Percentiles rank a stretch among this genome's conserved stretches.
Conservation (phyloP, 2,329 filamentous ascomycete species). For the Talaromyces sp. region DNA sequence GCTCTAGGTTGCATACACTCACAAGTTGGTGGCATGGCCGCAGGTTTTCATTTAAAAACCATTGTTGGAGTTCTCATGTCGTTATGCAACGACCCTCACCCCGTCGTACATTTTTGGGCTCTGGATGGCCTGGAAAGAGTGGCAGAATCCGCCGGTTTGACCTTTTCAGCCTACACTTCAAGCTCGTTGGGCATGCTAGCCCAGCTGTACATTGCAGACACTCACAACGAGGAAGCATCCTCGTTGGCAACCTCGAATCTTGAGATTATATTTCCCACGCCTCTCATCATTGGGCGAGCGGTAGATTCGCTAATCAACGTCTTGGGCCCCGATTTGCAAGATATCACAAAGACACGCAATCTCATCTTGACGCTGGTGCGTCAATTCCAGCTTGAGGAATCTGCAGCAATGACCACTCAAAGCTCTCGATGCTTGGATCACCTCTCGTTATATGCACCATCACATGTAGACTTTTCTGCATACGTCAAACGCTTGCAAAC, state of each 20-base stretch:
- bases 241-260: slow-evolving; percentile 83
- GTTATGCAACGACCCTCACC: slow-evolving; percentile 89
- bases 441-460: slow-evolving; percentile 83
- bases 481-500: slow-evolving; percentile 81
- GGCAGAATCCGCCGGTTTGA: slow-evolving; percentile 85
- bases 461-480: slow-evolving; percentile 73
- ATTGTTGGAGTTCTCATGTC: slow-evolving; percentile 99
- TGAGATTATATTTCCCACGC: slow-evolving; percentile 77
- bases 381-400: slow-evolving; percentile 73
- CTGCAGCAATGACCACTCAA: slow-evolving; percentile 65
- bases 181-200: slow-evolving; percentile 90
- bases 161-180: slow-evolving; percentile 84
- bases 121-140: slow-evolving; percentile 81
- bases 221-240: slow-evolving; percentile 78
- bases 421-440: slow-evolving; percentile 84
- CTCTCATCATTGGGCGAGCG: slow-evolving; percentile 77
- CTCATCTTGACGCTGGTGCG: slow-evolving; percentile 81
- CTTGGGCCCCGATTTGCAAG: slow-evolving; percentile 88
- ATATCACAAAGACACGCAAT: slow-evolving; percentile 84
- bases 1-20: slow-evolving; percentile 90
- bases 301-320: slow-evolving; percentile 97
- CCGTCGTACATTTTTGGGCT: slow-evolving; percentile 94
- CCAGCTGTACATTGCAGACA: slow-evolving; percentile 86
- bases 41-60: slow-evolving; percentile 91
- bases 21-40: slow-evolving; percentile 95